Percentiles rank a stretch among this genome's conserved stretches.
Conservation (phyloP, 2,329 filamentous ascomycete species). For the Phaeosphaeriaceae sp. region DNA sequence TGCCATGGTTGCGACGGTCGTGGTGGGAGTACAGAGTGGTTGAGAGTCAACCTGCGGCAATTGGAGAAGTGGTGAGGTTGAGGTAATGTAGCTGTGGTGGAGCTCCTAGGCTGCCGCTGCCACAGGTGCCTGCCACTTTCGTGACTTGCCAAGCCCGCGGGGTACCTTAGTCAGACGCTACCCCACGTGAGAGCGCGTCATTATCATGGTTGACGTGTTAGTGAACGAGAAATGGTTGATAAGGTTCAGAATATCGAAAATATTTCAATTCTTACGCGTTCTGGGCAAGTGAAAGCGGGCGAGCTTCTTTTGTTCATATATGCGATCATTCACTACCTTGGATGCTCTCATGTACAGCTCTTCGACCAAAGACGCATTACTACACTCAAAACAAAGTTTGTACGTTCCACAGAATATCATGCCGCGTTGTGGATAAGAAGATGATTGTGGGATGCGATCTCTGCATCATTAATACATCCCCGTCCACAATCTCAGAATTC, state of each 20-base stretch:
- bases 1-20: slow-evolving; percentile 42
- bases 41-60: slow-evolving; percentile 2
- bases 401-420: no score
- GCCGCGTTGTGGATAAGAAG: neutral
- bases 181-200: slow-evolving; percentile 10
- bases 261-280: neutral
- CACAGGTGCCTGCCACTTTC: slow-evolving; percentile 9
- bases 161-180: neutral
- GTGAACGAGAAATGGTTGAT: neutral
- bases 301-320: no score
- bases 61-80: slow-evolving; percentile 2
- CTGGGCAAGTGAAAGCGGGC: no score
- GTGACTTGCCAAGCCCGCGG: slow-evolving; percentile 4
- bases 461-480: slow-evolving; percentile 2
- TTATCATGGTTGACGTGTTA: neutral
- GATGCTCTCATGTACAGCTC: no score
- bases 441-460: neutral
- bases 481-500: neutral
- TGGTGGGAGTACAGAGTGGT: neutral
- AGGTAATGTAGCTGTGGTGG: slow-evolving; percentile 2
- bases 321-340: no score
- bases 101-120: slow-evolving; percentile 7
- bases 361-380: no score
- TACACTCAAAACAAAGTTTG: no score
- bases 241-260: neutral